phyloP scores from a whole-genome alignment of 2,329 filamentous ascomycete species.

The Lachnellula suecica region DNA sequence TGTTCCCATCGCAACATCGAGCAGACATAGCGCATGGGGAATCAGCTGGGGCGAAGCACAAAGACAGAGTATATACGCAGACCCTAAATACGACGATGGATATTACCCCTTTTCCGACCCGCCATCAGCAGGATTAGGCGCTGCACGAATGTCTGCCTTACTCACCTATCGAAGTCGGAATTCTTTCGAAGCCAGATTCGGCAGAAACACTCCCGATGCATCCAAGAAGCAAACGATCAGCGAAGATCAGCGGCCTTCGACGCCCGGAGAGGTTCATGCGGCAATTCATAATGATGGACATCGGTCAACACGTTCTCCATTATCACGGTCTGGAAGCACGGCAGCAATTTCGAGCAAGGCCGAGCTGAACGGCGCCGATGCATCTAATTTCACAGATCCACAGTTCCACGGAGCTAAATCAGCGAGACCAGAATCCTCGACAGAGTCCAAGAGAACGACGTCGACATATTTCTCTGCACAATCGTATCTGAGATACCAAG shows the following conservation, averaged over 20 bases:
- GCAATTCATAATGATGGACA: conserved; percentile 83
- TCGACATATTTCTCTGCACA: conserved; percentile 97
- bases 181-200: conserved; percentile 94
- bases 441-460: conserved; percentile 37
- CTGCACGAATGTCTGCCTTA: conserved; percentile 94
- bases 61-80: conserved; percentile 91
- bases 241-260: conserved; percentile 57
- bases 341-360: conserved; percentile 19
- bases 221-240: conserved; percentile 82
- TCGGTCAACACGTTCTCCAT: conserved; percentile 53
- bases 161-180: conserved; percentile 95
- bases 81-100: conserved; percentile 97
- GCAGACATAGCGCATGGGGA: conserved; percentile 82
- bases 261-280: conserved; percentile 65
- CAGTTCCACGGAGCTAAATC: conserved; percentile 68
- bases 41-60: conserved; percentile 91
- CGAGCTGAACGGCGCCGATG: conserved; percentile 22
- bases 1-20: conserved; percentile 82
- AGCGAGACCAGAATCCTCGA: conserved; percentile 38
- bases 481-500: conserved; percentile 95
- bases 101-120: conserved; percentile 90
- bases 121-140: conserved; percentile 81
- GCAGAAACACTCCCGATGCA: conserved; percentile 86
- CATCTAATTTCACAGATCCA: conserved; percentile 55
- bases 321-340: conserved; percentile 44